These are phyloP conservation scores for Melocanna baccifera DNA, from an alignment of 176 grass and related monocot species.

Conservation along the genomic window DNA sequence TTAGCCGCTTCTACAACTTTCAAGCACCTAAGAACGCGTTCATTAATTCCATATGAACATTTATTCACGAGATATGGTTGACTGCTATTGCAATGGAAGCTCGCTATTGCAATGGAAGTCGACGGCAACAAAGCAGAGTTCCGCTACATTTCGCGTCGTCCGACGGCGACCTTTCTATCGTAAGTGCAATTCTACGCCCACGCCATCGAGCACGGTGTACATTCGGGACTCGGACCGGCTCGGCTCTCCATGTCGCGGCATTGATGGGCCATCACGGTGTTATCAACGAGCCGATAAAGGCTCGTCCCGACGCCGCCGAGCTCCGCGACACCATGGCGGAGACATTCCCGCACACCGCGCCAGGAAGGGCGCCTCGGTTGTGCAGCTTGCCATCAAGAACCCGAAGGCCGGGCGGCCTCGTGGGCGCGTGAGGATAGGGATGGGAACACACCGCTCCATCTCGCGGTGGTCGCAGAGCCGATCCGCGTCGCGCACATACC, in stretches of 20 bases:
- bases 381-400: background rate
- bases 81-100: slow-evolving; percentile 40
- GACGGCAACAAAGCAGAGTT: slow-evolving; percentile 35
- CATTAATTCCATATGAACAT: too few species aligned
- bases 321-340: slow-evolving; percentile 15
- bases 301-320: slow-evolving; percentile 34
- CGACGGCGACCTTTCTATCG: slow-evolving; percentile 13
- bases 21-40: too few species aligned
- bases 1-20: background rate
- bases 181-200: slow-evolving; percentile 7
- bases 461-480: slow-evolving; percentile 21
- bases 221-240: slow-evolving; percentile 19
- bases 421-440: slow-evolving; percentile 42
- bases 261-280: slow-evolving; percentile 2
- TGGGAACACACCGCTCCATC: slow-evolving; percentile 44
- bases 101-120: background rate
- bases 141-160: slow-evolving; percentile 38
- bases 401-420: background rate
- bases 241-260: slow-evolving; percentile 26
- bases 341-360: slow-evolving; percentile 42
- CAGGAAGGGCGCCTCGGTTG: slow-evolving; percentile 8
- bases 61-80: slow-evolving; percentile 29
- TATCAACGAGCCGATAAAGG: slow-evolving; percentile 5
- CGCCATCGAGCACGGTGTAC: background rate
- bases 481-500: background rate